Conservation (phyloP, 768 basidiomycete genomes). For the Sutorius australiensis region DNA sequence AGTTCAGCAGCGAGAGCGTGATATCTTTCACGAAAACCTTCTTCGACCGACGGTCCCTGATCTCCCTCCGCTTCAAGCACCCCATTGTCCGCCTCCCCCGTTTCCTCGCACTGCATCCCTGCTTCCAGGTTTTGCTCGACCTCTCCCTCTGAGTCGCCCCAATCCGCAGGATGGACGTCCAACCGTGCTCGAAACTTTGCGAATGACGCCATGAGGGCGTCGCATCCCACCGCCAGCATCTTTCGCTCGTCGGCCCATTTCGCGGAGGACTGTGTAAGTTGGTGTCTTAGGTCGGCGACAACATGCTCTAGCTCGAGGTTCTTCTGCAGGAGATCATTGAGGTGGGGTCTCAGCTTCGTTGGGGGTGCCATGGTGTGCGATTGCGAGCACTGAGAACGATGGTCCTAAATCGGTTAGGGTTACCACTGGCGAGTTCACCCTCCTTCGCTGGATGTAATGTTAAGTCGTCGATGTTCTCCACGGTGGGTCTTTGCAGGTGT, state of each 20-base stretch:
- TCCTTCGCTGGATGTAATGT: neutral
- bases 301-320: slow-evolving; percentile 28
- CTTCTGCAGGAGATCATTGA: slow-evolving; percentile 27
- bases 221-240: slow-evolving; percentile 19
- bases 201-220: slow-evolving; percentile 30
- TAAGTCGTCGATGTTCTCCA: neutral
- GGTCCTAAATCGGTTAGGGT: neutral
- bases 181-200: slow-evolving; percentile 28
- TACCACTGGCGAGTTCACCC: neutral
- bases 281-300: slow-evolving; percentile 26
- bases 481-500: neutral
- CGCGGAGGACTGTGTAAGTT: slow-evolving; percentile 27
- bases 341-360: slow-evolving; percentile 24
- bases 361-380: slow-evolving; percentile 23
- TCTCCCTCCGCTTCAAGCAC: slow-evolving; percentile 6
- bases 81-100: slow-evolving; percentile 8
- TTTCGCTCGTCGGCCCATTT: slow-evolving; percentile 31
- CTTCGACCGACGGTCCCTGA: slow-evolving; percentile 4
- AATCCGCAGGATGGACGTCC: slow-evolving; percentile 19
- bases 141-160: slow-evolving; percentile 24
- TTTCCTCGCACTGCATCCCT: slow-evolving; percentile 14
- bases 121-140: slow-evolving; percentile 22
- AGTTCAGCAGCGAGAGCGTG: slow-evolving; percentile 19
- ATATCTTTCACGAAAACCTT: slow-evolving; percentile 12
- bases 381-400: neutral